Conservation (phyloP, 305 asterid species). For the Salvia sclarea region DNA sequence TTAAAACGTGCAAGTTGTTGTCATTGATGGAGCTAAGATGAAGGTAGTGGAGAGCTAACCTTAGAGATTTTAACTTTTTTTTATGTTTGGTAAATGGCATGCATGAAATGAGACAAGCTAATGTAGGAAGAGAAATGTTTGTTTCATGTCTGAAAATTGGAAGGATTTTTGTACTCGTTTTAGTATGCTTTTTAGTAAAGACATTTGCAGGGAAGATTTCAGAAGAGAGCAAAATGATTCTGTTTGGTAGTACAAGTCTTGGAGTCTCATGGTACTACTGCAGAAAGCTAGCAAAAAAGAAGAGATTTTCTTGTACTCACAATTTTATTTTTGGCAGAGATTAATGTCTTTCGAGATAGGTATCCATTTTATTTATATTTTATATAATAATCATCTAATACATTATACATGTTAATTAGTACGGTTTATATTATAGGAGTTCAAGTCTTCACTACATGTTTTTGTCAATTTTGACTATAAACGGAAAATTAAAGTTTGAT, state of each 20-base stretch:
- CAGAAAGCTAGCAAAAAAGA: not conserved
- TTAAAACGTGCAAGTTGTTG: not conserved
- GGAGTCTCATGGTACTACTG: not conserved
- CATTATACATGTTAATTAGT: not conserved
- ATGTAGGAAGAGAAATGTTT: not conserved
- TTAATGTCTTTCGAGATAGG: not conserved
- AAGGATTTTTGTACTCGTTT: not conserved
- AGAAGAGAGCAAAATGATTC: not conserved
- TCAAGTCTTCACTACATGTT: not conserved
- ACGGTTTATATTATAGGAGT: not conserved
- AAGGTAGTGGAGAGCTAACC: constrained; percentile 1
- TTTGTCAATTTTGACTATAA: not conserved
- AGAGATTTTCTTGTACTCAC: not conserved
- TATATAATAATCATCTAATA: not conserved
- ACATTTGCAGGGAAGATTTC: not conserved
- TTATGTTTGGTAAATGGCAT: not conserved
- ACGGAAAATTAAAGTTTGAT: not conserved
- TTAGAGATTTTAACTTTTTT: not conserved
- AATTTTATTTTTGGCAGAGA: not conserved
- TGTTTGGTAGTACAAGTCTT: constrained; percentile 5
- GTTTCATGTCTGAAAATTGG: not conserved
- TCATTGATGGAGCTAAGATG: not conserved
- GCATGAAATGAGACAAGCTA: not conserved
- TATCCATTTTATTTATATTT: too few species aligned
- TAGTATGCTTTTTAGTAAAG: not conserved